These are phyloP conservation scores for Fonsecaea nubica DNA, from an alignment of 2,329 filamentous ascomycete species.

Conservation along the genomic window DNA sequence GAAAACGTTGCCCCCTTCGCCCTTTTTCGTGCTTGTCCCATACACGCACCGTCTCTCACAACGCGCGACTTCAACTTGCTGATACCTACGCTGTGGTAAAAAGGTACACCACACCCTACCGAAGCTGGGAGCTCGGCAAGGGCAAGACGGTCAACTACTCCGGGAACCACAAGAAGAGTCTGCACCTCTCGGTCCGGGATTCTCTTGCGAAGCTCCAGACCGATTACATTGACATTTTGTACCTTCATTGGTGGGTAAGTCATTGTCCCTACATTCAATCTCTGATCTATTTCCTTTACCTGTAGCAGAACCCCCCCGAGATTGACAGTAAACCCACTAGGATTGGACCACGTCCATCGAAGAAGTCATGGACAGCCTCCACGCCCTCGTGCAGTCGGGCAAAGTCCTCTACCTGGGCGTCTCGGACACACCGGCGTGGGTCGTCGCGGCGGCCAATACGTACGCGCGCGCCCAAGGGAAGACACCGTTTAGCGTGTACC, in stretches of 20 bases:
- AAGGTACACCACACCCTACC: constrained; percentile 69
- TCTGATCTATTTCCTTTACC: not conserved
- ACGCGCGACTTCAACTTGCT: not conserved
- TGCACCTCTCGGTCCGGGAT: constrained; percentile 53
- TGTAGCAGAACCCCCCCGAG: not conserved
- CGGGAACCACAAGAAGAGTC: constrained; percentile 54
- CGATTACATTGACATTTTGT: constrained; percentile 62
- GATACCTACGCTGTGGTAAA: constrained; percentile 39
- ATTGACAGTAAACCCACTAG: constrained; percentile 45
- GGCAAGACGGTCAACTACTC: constrained; percentile 49
- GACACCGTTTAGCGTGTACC: constrained; percentile 50
- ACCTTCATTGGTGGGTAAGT: constrained; percentile 60
- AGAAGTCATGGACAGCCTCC: constrained; percentile 50
- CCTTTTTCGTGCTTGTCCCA: no score
- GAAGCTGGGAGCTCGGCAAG: constrained; percentile 49
- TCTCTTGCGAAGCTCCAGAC: constrained; percentile 58
- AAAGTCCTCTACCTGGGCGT: constrained; percentile 53
- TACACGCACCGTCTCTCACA: not conserved
- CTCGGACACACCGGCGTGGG: constrained; percentile 51
- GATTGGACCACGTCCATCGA: constrained; percentile 51
- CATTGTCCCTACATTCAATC: not conserved
- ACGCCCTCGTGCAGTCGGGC: constrained; percentile 48
- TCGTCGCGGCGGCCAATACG: constrained; percentile 49
- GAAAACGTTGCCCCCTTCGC: no score
- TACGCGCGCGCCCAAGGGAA: constrained; percentile 50